Evolutionary conservation across 2,329 filamentous ascomycete species (phyloP).

Genomic region (Colletotrichum gigasporum): DNA sequence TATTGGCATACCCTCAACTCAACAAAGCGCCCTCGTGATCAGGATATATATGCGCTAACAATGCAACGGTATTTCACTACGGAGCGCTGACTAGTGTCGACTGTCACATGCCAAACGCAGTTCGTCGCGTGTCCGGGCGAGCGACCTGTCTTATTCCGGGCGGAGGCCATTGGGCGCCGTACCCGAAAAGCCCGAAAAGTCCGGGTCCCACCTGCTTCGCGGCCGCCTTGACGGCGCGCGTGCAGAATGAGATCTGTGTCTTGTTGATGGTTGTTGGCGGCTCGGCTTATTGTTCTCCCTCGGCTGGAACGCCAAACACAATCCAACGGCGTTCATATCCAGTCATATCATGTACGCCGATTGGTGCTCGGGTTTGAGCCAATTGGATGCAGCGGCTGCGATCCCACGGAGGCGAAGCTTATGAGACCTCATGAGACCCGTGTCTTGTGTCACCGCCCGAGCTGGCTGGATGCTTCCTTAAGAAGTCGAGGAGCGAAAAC

Average conservation of each 20-base stretch:
- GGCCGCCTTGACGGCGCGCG: conserved; percentile 6
- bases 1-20: too few species aligned
- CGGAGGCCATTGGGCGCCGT: conserved; percentile 20
- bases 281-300: background rate
- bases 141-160: conserved; percentile 8
- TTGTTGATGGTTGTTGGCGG: background rate
- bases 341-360: too few species aligned
- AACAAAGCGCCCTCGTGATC: too few species aligned
- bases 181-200: conserved; percentile 19
- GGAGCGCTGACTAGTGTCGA: background rate
- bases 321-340: too few species aligned
- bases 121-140: background rate
- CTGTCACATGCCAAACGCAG: conserved; percentile 16
- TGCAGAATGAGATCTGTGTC: background rate
- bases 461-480: background rate
- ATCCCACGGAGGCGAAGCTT: too few species aligned
- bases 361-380: too few species aligned
- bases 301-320: too few species aligned
- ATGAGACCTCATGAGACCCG: too few species aligned
- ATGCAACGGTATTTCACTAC: background rate
- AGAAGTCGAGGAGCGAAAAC: background rate
- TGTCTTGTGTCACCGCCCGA: background rate
- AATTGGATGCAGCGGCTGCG: too few species aligned
- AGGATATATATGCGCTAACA: too few species aligned
- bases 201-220: conserved; percentile 11